A percentile compares a stretch with the other conserved stretches of the same genome.
phyloP scores from a whole-genome alignment of 352 stramenopile species.

The Globisporangium okanoganense region DNA sequence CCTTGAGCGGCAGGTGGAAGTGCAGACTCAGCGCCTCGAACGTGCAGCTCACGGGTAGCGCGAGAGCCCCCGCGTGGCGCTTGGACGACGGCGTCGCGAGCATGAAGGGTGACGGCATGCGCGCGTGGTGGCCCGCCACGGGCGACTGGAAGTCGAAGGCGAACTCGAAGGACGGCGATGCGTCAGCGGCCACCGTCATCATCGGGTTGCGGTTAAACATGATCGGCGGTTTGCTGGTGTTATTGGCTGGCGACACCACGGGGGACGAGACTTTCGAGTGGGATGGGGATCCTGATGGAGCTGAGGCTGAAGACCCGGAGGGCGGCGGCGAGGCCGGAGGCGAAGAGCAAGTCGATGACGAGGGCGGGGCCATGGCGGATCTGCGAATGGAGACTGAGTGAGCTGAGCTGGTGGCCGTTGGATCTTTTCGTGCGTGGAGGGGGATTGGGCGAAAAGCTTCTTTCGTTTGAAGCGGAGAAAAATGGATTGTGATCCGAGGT shows the following conservation, averaged over 20 bases:
- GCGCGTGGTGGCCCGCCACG: conserved; percentile 28
- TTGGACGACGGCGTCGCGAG: conserved; percentile 13
- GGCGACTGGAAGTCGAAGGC: conserved; percentile 44
- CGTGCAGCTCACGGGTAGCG: conserved; percentile 29
- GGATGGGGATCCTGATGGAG: background rate
- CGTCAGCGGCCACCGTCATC: conserved; percentile 5
- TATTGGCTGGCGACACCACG: background rate
- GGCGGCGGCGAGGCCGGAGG: background rate
- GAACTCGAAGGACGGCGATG: conserved; percentile 7
- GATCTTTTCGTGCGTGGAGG: conserved; percentile 10
- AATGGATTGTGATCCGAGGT: conserved; percentile 2
- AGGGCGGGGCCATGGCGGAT: conserved; percentile 5
- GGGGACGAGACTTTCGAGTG: background rate
- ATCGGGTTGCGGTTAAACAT: background rate
- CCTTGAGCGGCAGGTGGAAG: conserved; percentile 68
- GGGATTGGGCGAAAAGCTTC: background rate
- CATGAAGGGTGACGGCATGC: conserved; percentile 30
- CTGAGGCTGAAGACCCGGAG: background rate
- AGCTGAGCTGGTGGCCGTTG: conserved; percentile 3
- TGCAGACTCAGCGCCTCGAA: conserved; percentile 31
- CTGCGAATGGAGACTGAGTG: background rate
- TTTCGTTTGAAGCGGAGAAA: background rate
- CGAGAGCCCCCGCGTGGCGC: conserved; percentile 12
- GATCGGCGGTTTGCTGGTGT: background rate
- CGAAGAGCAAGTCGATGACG: background rate